Evolutionary conservation across 192 early-diverging fungal genomes (phyloP), one percentile per base, ranked within the genome.

Genomic region (Coemansia sp.): DNA sequence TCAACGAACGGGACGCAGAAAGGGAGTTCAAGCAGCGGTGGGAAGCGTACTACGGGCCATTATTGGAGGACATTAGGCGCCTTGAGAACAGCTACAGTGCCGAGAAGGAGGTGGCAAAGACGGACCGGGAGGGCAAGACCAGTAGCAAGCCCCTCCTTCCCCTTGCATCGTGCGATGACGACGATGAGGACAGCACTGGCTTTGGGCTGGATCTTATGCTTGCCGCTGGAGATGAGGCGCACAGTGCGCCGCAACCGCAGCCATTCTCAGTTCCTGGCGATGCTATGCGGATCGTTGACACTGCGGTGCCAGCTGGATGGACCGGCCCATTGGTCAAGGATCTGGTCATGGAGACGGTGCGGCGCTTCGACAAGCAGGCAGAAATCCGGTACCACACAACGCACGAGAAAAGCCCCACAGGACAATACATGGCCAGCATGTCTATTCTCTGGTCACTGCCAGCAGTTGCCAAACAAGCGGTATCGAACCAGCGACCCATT

Each of bases 1-100:
- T 68, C 37, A 49, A 43, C 4, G 21, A 13, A 1, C 41, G 41
- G 8, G 49, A 22, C 42, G 66, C 75, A 1, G 19, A 39, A 12
- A 47, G 15, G 4, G 66, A 61, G 22, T 72, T 41, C 22, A 51
- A 77, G 13, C 43, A 45, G 0, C 48, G 68, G 57, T 77, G 75
- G 75, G 65, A 65, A 4, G 57, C 37, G 9, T 72, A 69, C 63
- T 46, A 72, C 42, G 70, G 67, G 6, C 37, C 63, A 6, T 61
- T 77, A 40, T 43, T 77, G 9, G 54, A 68, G 26, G 58, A 68
- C 0, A 68, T 77, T 13, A 57, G 58, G 4, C 39, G 48, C 0
- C 64, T 65, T 18, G 59, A 63, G 9, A 22, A 5, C 21, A 52
- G 49, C 49, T 52, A 52, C 6, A 39, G 36, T 52, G 19, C 7